These are phyloP conservation scores for Curvularia lunata DNA, from an alignment of 2,329 filamentous ascomycete genomes.

Conservation along the genomic window DNA sequence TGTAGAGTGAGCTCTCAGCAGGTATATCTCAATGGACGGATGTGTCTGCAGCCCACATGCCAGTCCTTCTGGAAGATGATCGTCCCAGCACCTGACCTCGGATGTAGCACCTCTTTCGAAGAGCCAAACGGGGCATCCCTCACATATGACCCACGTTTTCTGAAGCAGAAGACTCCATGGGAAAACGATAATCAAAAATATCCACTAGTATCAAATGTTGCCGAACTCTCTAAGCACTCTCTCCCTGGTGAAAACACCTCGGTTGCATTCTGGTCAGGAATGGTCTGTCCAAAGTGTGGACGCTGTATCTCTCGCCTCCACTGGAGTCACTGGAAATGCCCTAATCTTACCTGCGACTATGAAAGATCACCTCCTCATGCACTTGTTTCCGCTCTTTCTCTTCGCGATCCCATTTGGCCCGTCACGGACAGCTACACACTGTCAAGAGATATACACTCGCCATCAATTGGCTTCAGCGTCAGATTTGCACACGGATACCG, in stretches of 20 bases:
- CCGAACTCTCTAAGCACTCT: conserved; percentile 42
- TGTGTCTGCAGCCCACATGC: conserved; percentile 64
- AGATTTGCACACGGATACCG: conserved; percentile 51
- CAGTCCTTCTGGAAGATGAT: conserved; percentile 60
- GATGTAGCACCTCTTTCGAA: conserved; percentile 24
- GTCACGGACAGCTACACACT: conserved; percentile 42
- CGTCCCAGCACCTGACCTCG: not conserved
- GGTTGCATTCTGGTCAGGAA: conserved; percentile 63
- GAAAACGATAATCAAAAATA: conserved; percentile 48
- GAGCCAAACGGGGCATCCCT: conserved; percentile 48
- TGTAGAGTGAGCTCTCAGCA: conserved; percentile 47
- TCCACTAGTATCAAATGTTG: conserved; percentile 37
- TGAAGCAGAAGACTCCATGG: conserved; percentile 60
- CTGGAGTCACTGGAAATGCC: conserved; percentile 70
- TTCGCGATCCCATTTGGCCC: conserved; percentile 48
- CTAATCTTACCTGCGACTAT: conserved; percentile 59
- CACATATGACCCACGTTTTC: conserved; percentile 63
- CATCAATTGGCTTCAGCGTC: conserved; percentile 43
- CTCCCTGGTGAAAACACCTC: conserved; percentile 57
- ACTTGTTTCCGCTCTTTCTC: conserved; percentile 34
- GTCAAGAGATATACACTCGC: conserved; percentile 38
- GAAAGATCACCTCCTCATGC: conserved; percentile 44
- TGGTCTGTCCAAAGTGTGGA: conserved; percentile 69
- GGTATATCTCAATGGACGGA: conserved; percentile 59
- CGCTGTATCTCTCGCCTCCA: conserved; percentile 65